These are phyloP conservation scores for Periconia sp. DNA, from an alignment of 2,329 filamentous ascomycete genomes.

Conservation along the genomic window DNA sequence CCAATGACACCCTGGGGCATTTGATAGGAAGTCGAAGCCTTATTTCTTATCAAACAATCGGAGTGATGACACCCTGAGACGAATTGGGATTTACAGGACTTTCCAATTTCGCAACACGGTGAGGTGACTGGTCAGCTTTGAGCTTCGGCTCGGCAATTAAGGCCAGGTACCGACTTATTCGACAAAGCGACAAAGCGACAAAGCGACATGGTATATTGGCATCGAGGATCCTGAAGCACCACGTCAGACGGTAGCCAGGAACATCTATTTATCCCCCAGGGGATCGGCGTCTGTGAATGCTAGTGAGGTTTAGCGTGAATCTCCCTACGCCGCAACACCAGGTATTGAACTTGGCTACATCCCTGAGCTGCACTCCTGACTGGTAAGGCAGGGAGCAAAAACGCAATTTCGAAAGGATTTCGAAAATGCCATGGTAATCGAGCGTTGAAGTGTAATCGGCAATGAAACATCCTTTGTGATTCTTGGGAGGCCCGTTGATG, in stretches of 20 bases:
- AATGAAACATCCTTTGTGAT: neutral
- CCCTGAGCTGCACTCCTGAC: neutral
- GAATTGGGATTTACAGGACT: too few relatives aligned
- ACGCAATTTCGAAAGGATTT: neutral
- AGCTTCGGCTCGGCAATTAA: neutral
- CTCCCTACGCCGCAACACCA: slow-evolving; percentile 1
- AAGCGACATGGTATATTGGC: neutral
- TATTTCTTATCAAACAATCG: too few relatives aligned
- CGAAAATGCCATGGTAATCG: neutral
- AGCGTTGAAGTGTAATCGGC: neutral
- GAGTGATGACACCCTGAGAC: too few relatives aligned
- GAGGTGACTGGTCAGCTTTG: neutral
- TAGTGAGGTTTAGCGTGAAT: neutral
- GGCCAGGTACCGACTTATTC: neutral
- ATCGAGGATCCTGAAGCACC: slow-evolving; percentile 1
- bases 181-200: too few relatives aligned
- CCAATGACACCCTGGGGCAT: too few relatives aligned
- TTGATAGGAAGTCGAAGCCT: too few relatives aligned
- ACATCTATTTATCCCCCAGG: neutral
- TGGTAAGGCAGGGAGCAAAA: neutral
- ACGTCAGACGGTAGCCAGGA: slow-evolving; percentile 2
- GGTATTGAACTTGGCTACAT: slow-evolving; percentile 1
- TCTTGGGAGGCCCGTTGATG: neutral
- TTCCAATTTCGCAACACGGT: too few relatives aligned
- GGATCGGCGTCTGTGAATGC: neutral